phyloP scores from a whole-genome alignment of 2,329 filamentous ascomycete species.

The Zymoseptoria tritici region DNA sequence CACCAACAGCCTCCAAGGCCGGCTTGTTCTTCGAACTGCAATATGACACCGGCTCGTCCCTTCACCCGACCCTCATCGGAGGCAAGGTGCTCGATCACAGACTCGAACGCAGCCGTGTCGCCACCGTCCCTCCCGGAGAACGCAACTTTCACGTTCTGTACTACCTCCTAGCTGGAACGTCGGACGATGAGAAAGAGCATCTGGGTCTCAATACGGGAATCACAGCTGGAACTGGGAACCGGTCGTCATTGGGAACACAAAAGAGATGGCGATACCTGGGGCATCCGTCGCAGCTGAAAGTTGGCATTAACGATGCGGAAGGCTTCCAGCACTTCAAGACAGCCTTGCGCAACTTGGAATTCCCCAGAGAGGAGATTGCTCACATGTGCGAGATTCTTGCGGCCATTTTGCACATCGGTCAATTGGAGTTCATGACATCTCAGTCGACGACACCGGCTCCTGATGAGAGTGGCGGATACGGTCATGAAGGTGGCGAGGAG shows the following conservation, averaged over 20 bases:
- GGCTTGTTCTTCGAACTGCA: conserved; percentile 94
- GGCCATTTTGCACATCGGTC: conserved; percentile 91
- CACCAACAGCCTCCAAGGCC: conserved; percentile 89
- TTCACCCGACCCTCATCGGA: conserved; percentile 81
- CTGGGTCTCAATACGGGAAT: conserved; percentile 53
- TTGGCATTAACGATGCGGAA: conserved; percentile 91
- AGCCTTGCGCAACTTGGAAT: conserved; percentile 86
- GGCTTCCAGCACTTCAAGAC: conserved; percentile 98
- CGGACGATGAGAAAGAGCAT: conserved; percentile 80
- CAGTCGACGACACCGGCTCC: conserved; percentile 69
- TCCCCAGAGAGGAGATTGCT: conserved; percentile 85
- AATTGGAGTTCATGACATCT: conserved; percentile 84
- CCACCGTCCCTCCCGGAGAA: conserved; percentile 88
- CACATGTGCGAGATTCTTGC: conserved; percentile 95
- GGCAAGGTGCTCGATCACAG: conserved; percentile 92
- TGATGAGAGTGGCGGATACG: conserved; percentile 93
- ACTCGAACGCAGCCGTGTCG: conserved; percentile 82
- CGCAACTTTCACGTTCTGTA: conserved; percentile 95
- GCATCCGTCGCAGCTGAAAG: conserved; percentile 92
- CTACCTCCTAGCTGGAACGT: conserved; percentile 89
- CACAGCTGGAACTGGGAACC: conserved; percentile 50
- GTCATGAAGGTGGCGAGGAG: conserved; percentile 82
- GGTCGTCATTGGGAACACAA: conserved; percentile 50
- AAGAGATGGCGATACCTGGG: conserved; percentile 95
- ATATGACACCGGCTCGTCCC: conserved; percentile 81